Evolutionary conservation across 192 early-diverging fungal species (phyloP), one percentile per base, ranked within the genome.

Genomic region (Spinellus fusiger): DNA sequence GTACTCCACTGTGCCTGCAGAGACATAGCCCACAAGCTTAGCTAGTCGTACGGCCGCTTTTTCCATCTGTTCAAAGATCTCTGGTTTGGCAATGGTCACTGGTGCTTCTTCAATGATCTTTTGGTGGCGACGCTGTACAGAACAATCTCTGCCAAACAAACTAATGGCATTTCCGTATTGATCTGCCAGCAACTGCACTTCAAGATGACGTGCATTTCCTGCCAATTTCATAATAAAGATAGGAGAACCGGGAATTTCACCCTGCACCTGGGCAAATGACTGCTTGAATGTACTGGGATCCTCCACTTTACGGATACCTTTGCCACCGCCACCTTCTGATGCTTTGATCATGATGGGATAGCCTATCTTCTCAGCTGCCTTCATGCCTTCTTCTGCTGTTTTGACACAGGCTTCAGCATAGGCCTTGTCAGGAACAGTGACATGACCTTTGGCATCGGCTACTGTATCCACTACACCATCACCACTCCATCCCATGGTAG

Each of bases 321-420:
- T 98, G 55, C 96, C 96, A 67, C 96, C 96, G 64, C 96, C 96
- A 67, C 96, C 96, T 78, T 98, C 96, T 7, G 93, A 95, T 33
- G 96, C 96, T 79, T 98, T 98, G 73, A 97, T 91, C 96, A 98
- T 98, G 71, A 98, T 84, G 9, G 96, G 96, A 75, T 89, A 98
- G 5, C 96, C 96, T 47, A 98, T 96, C 54, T 86, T 80, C 51
- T 84, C 82, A 8, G 96, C 94, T 61, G 91, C 87, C 49, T 70
- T 68, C 51, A 97, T 71, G 46, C 93, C 96, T 60, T 95, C 88
- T 18, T 93, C 87, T 46, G 88, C 87, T 69, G 87, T 87, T 60
- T 84, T 85, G 28, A 93, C 89, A 56, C 92, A 95, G 0, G 93
- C 94, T 38, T 80, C 68, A 31, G 84, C 78, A 68, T 93, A 96